These are phyloP conservation scores for Hyaloscypha hepaticicola DNA, from an alignment of 495 filamentous ascomycete species.

Conservation along the genomic window DNA sequence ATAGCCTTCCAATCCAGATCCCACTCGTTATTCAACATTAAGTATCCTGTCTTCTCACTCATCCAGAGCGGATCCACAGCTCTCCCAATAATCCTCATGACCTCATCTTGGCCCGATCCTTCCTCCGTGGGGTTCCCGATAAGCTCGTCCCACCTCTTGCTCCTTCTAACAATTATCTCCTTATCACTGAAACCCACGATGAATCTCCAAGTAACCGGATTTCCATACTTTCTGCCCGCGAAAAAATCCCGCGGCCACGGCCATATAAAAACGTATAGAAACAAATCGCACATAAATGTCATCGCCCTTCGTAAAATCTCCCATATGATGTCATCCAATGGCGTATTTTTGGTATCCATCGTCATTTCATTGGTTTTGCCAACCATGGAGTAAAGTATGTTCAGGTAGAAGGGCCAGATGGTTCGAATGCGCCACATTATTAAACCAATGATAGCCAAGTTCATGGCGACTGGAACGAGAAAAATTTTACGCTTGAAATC, in stretches of 20 bases:
- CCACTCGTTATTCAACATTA: slow-evolving; percentile 76
- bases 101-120: slow-evolving; percentile 17
- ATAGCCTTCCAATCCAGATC: slow-evolving; percentile 78
- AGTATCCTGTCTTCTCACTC: slow-evolving; percentile 70
- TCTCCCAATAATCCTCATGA: slow-evolving; percentile 38
- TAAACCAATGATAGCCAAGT: slow-evolving; percentile 56
- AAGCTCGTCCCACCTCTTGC: slow-evolving; percentile 54
- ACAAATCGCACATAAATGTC: slow-evolving; percentile 68
- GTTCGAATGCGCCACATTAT: slow-evolving; percentile 61
- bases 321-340: slow-evolving; percentile 47
- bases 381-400: slow-evolving; percentile 56
- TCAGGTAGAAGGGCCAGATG: slow-evolving; percentile 64
- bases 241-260: slow-evolving; percentile 77
- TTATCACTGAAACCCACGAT: slow-evolving; percentile 64
- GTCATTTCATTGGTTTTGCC: slow-evolving; percentile 59
- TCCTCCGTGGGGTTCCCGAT: slow-evolving; percentile 36
- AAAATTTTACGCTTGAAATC: slow-evolving; percentile 76
- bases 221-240: slow-evolving; percentile 47
- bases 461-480: slow-evolving; percentile 67
- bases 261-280: slow-evolving; percentile 65
- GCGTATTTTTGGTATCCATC: slow-evolving; percentile 51
- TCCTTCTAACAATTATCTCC: slow-evolving; percentile 74
- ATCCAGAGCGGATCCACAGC: slow-evolving; percentile 64
- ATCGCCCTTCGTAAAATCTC: slow-evolving; percentile 53
- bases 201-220: slow-evolving; percentile 65